These are phyloP conservation scores for Xylaria sp. DNA, from an alignment of 495 filamentous ascomycete species.

Conservation along the genomic window DNA sequence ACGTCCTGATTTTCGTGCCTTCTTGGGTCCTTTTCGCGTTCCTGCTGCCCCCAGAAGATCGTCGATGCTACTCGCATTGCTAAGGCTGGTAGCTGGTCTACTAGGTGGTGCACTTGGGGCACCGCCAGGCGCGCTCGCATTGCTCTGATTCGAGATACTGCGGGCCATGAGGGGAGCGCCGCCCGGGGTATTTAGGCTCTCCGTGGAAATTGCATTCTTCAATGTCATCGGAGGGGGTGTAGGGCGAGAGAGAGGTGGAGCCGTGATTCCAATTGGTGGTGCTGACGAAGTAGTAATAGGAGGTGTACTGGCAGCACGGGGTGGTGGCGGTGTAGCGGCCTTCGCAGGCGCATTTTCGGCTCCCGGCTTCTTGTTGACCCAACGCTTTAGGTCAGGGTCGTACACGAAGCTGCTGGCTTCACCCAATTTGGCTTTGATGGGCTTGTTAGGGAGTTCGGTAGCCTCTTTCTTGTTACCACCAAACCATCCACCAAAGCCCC, in stretches of 20 bases:
- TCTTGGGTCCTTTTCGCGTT: constrained; percentile 71
- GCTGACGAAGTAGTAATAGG: constrained; percentile 37
- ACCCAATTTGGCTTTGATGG: constrained; percentile 93
- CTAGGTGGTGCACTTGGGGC: constrained; percentile 51
- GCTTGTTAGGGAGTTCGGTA: constrained; percentile 60
- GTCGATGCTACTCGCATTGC: constrained; percentile 83
- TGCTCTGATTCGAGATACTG: constrained; percentile 49
- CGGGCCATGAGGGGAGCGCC: constrained; percentile 55
- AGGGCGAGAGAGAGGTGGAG: constrained; percentile 40
- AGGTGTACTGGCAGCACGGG: constrained; percentile 49
- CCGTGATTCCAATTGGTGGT: constrained; percentile 35
- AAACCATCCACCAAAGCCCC: constrained; percentile 86
- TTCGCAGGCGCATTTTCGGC: constrained; percentile 56
- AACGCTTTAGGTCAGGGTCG: constrained; percentile 92
- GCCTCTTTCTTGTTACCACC: constrained; percentile 73
- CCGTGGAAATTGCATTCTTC: constrained; percentile 36
- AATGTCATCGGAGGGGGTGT: constrained; percentile 36
- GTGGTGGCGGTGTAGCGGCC: constrained; percentile 58
- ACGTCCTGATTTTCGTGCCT: constrained; percentile 77
- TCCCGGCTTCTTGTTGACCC: constrained; percentile 94
- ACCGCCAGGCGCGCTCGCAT: constrained; percentile 40
- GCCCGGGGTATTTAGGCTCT: constrained; percentile 37
- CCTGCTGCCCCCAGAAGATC: constrained; percentile 77
- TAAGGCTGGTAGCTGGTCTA: constrained; percentile 71
- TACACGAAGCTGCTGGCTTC: constrained; percentile 94